Conservation (phyloP, 108 stramenopile genomes). For the Cyclotella cryptica region DNA sequence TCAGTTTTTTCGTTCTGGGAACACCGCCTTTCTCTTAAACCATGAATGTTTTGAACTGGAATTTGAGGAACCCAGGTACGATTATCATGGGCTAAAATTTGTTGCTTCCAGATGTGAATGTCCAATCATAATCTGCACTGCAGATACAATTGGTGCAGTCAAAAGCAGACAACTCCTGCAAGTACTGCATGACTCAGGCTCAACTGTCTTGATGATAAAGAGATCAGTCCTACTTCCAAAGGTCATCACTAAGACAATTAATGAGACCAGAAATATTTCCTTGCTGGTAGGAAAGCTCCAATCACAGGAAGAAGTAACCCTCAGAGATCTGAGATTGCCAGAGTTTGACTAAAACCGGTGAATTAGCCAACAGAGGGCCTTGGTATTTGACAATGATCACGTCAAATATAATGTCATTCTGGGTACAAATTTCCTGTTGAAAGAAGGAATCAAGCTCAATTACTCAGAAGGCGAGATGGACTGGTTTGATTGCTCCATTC, state of each 20-base stretch:
- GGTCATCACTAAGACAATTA: not conserved
- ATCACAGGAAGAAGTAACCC: not conserved
- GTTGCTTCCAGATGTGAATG: not conserved
- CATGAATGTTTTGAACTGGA: not conserved
- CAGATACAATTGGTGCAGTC: not conserved
- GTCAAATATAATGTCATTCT: too few relatives aligned
- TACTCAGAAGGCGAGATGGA: not conserved
- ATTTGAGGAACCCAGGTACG: not conserved
- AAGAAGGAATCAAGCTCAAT: not conserved
- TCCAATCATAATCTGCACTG: not conserved
- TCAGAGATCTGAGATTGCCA: not conserved
- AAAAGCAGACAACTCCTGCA: not conserved
- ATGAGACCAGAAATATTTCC: not conserved
- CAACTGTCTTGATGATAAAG: not conserved
- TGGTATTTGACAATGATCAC: not conserved
- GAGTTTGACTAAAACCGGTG: not conserved
- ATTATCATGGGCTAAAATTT: not conserved
- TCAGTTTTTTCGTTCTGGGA: not conserved
- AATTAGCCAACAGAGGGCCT: not conserved
- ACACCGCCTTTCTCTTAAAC: not conserved
- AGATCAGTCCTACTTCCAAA: not conserved
- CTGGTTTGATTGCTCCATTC: not conserved
- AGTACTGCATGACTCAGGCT: not conserved
- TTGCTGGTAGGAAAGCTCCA: not conserved
- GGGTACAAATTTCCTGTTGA: not conserved